Evolutionary conservation across 2,329 filamentous ascomycete genomes (phyloP).

Genomic region (Bipolaris victoriae): DNA sequence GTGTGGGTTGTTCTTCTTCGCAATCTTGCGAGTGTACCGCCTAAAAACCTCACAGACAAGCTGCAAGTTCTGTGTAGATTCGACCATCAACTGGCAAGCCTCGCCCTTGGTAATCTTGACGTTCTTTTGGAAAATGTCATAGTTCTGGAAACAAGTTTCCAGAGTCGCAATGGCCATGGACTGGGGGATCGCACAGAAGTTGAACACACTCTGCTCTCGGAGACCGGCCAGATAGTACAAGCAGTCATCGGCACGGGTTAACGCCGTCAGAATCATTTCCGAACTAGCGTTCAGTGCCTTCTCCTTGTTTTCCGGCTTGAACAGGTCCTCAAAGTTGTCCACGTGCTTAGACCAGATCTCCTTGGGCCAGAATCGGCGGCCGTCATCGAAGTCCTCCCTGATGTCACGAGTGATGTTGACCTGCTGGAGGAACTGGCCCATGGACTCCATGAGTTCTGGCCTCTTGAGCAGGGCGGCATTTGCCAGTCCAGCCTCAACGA

Average conservation of each 20-base stretch:
- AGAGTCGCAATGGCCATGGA: conserved; percentile 96
- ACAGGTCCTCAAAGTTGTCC: conserved; percentile 85
- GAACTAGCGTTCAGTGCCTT: conserved; percentile 84
- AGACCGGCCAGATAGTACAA: conserved; percentile 97
- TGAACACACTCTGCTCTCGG: conserved; percentile 96
- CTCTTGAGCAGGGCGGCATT: conserved; percentile 83
- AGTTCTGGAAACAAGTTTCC: conserved; percentile 91
- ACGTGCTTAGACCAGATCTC: conserved; percentile 98
- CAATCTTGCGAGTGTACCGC: conserved; percentile 78
- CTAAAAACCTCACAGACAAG: conserved; percentile 83
- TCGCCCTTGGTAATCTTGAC: conserved; percentile 97
- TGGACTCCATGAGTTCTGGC: conserved; percentile 84
- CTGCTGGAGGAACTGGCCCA: conserved; percentile 97
- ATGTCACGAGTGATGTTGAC: conserved; percentile 98
- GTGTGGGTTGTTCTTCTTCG: conserved; percentile 90
- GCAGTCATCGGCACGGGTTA: conserved; percentile 88
- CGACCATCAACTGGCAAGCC: conserved; percentile 87
- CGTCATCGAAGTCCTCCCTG: conserved; percentile 85
- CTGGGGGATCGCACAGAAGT: conserved; percentile 97
- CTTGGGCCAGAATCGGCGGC: conserved; percentile 90
- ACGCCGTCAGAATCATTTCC: conserved; percentile 90
- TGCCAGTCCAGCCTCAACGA: conserved; percentile 84
- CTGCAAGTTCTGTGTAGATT: conserved; percentile 88
- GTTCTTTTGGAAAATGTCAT: conserved; percentile 81
- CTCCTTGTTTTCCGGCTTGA: conserved; percentile 77